Conservation (phyloP, 1,284 basidiomycete genomes). For the Mycena citricolor region DNA sequence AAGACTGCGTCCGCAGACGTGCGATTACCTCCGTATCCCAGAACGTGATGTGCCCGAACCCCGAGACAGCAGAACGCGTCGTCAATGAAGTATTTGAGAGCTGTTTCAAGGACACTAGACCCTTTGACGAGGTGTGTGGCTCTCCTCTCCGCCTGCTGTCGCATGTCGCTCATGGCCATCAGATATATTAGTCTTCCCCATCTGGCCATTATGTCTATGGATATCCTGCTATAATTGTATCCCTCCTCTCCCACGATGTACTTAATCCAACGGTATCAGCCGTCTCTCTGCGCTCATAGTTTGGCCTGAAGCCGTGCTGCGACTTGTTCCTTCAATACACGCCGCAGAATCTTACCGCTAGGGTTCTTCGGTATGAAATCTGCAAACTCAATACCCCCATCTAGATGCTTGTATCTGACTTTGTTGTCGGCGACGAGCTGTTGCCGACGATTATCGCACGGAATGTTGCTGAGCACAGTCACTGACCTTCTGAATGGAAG, state of each 20-base stretch:
- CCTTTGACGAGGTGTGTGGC: conserved; percentile 87
- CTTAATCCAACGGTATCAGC: too few relatives aligned
- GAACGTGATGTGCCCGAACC: conserved; percentile 80
- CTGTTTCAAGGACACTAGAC: conserved; percentile 93
- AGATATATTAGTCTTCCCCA: conserved; percentile 25
- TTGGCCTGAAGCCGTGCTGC: too few relatives aligned
- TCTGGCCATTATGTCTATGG: too few relatives aligned
- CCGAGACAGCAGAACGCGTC: conserved; percentile 77
- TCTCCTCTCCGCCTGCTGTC: too few relatives aligned
- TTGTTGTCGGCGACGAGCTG: conserved; percentile 68
- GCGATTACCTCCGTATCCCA: conserved; percentile 80
- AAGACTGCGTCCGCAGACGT: conserved; percentile 89
- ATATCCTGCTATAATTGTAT: too few relatives aligned
- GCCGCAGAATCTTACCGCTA: conserved; percentile 59
- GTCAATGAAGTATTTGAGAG: conserved; percentile 98
- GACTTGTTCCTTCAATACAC: conserved; percentile 56
- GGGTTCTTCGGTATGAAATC: conserved; percentile 59
- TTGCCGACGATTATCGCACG: background rate
- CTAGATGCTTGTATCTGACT: conserved; percentile 58
- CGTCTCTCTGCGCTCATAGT: too few relatives aligned
- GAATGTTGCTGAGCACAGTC: background rate
- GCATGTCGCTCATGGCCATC: background rate
- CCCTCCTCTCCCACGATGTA: too few relatives aligned
- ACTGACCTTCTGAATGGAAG: conserved; percentile 27
- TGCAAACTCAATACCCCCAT: conserved; percentile 55